Evolutionary conservation across 1,139 yeast genomes (phyloP).

Genomic region (Scheffersomyces cryptocercus): DNA sequence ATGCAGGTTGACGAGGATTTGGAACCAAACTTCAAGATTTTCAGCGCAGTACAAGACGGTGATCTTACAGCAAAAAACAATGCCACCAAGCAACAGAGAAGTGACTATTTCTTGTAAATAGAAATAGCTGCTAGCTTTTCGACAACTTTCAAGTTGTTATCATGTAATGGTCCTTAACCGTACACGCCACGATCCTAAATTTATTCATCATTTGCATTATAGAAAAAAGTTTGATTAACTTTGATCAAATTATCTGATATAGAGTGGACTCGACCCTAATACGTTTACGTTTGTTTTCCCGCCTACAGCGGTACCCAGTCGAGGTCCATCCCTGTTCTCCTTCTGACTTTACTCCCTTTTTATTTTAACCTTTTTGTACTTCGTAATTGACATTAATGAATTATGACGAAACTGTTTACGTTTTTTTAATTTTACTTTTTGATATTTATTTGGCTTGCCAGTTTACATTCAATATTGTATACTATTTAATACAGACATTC

Average conservation of each 20-base stretch:
- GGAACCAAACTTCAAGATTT: constrained; percentile 88
- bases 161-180: too few species aligned
- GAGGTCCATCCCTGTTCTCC: neutral
- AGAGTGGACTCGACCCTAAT: neutral
- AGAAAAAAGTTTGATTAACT: neutral
- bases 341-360: neutral
- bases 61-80: constrained; percentile 59
- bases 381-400: constrained; percentile 14
- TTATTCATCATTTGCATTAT: constrained; percentile 1
- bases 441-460: too few species aligned
- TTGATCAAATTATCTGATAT: neutral
- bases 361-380: neutral
- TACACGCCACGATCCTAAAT: neutral
- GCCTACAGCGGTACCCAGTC: neutral
- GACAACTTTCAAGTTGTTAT: too few species aligned
- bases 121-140: neutral
- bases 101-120: constrained; percentile 74
- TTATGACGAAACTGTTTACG: constrained; percentile 13
- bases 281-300: neutral
- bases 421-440: neutral
- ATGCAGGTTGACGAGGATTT: constrained; percentile 91
- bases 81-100: constrained; percentile 71
- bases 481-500: too few species aligned
- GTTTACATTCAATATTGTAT: too few species aligned
- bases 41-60: constrained; percentile 96